Evolutionary conservation across 345 rosid genomes (phyloP).

Genomic region (Populus tremula): DNA sequence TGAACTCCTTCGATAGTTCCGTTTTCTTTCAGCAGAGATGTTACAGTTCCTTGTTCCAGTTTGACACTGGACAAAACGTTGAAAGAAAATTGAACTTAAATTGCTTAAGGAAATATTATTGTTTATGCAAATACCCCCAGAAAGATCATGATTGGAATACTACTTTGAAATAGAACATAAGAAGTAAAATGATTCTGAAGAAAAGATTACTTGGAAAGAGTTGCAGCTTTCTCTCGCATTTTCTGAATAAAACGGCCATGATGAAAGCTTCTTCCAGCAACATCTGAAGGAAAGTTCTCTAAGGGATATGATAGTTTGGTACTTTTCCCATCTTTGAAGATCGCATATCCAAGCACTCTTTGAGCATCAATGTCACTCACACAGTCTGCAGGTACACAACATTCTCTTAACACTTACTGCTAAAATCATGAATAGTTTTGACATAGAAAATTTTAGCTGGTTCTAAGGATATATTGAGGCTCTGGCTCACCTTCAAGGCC

Average conservation of each 20-base stretch:
- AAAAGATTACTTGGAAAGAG: conserved; percentile 8
- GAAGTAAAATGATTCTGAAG: background rate
- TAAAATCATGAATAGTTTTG: background rate
- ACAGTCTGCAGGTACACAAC: conserved; percentile 7
- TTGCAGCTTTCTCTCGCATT: conserved; percentile 5
- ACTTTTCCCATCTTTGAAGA: background rate
- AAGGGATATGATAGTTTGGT: background rate
- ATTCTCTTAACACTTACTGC: background rate
- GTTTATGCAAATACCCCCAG: background rate
- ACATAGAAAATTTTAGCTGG: background rate
- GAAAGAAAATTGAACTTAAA: background rate
- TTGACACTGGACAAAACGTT: background rate
- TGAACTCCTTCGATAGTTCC: background rate
- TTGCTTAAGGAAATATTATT: too few species aligned
- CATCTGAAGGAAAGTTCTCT: background rate
- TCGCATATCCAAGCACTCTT: background rate
- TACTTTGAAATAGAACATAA: background rate
- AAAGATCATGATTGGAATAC: background rate
- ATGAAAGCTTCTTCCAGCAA: conserved; percentile 3
- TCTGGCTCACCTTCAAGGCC: background rate
- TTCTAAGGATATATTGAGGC: background rate
- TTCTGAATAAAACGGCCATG: conserved; percentile 6
- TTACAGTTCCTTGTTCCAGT: conserved; percentile 8
- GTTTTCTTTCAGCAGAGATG: background rate
- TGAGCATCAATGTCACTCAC: conserved; percentile 7